Evolutionary conservation across 495 filamentous ascomycete genomes (phyloP).

Genomic region (Aspergillus carlsbadensis): DNA sequence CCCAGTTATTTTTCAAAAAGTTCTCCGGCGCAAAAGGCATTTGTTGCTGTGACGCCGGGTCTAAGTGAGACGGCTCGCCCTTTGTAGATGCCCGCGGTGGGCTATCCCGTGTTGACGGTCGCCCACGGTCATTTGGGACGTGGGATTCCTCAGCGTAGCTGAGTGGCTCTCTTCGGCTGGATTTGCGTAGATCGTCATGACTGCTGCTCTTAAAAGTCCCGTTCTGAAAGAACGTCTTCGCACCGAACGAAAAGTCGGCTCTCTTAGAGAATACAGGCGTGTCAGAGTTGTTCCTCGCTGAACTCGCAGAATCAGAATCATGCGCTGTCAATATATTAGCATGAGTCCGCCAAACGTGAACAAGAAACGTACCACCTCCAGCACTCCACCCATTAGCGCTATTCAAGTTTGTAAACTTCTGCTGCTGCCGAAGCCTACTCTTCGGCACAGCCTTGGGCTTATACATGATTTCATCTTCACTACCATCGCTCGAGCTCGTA

Average conservation of each 20-base stretch:
- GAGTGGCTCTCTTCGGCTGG: conserved; percentile 49
- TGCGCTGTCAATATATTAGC: conserved; percentile 29
- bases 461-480: conserved; percentile 24
- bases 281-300: conserved; percentile 22
- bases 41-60: conserved; percentile 23
- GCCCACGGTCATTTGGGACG: conserved; percentile 34
- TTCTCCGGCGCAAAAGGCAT: conserved; percentile 42
- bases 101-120: conserved; percentile 22
- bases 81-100: conserved; percentile 18
- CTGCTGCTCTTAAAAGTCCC: conserved; percentile 50
- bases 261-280: conserved; percentile 18
- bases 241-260: conserved; percentile 10
- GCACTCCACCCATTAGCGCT: conserved; percentile 20
- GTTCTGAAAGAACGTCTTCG: conserved; percentile 17
- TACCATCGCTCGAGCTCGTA: conserved; percentile 40
- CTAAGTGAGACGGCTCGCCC: conserved; percentile 16
- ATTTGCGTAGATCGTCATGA: conserved; percentile 74
- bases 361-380: conserved; percentile 33
- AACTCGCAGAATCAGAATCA: conserved; percentile 39
- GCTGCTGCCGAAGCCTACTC: conserved; percentile 37
- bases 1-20: conserved; percentile 69
- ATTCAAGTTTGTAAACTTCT: conserved; percentile 36
- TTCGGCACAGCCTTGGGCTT: conserved; percentile 47
- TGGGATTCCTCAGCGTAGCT: conserved; percentile 50
- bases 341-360: conserved; percentile 1